Base-by-base conservation (phyloP, 768 basidiomycete genomes). In the Lactarius sanguifluus region DNA sequence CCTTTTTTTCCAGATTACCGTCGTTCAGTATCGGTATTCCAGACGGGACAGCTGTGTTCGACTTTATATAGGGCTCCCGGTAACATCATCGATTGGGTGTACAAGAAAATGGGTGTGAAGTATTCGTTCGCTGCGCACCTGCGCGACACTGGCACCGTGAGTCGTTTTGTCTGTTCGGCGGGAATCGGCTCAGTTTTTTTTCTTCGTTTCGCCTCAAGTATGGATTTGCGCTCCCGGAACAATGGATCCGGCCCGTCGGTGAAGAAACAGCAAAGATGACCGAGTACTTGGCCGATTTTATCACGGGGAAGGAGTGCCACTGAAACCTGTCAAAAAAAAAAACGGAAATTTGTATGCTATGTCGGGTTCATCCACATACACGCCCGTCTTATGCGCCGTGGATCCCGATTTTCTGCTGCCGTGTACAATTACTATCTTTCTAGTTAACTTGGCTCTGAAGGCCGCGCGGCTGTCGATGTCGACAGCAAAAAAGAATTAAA, bases 231-330 rank as follows among this genome's bases (percentile, higher is more conserved):
- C 78, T 94, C 2, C 92, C 92, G 0, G 77, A 86, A 0, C 77
- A 78, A 58, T 86, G 85, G 83, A 93, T 95, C 69, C 79, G 88
- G 8, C 89, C 92, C 0, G 87, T 90, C 2, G 92, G 90, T 1
- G 89, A 91, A 75, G 93, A 95, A 77, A 86, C 87, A 5, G 79
- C 80, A 20, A 81, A 78, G 30, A 85, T 92, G 77, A 70, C 94
- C 34, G 77, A 82, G 28, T 91, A 88, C 70, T 77, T 95, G 7
- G 85, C 87, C 1, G 78, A 81, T 54, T 94, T 93, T 73, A 86
- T 93, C 59, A 71, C 74, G 30, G 77, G 77, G 12, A 77, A 74
- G 69, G 78, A 80, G 5, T 60, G 62, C 12, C 47, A 4, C 34
- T 60, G 66, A 66, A 34, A 34, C 16, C 4, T 30, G 3, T 32